Conservation (phyloP, 2,329 filamentous ascomycete genomes). For the Fusarium sp. region DNA sequence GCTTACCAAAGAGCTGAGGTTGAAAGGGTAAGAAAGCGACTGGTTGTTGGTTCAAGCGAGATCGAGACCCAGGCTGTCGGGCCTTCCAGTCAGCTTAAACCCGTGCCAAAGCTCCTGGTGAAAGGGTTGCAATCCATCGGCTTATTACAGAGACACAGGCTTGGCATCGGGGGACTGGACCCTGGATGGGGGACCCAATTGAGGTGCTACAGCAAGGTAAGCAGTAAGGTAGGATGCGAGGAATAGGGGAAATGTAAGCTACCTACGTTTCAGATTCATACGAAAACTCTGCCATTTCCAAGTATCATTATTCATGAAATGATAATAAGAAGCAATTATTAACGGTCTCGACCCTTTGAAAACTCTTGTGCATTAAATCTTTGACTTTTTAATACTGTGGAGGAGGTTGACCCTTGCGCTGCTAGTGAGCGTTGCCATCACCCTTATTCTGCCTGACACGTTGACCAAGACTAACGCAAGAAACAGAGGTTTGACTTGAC, state of each 20-base stretch:
- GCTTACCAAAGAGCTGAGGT: constrained; percentile 1
- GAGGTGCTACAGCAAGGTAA: constrained; percentile 10
- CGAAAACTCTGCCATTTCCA: not conserved
- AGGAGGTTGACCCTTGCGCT: constrained; percentile 16
- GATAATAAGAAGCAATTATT: constrained; percentile 9
- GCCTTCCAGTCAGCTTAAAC: constrained; percentile 15
- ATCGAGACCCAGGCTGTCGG: constrained; percentile 24
- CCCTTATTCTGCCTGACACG: constrained; percentile 19
- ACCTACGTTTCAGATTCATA: constrained; percentile 24
- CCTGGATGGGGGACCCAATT: constrained; percentile 3
- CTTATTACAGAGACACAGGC: constrained; percentile 5
- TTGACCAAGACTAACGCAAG: constrained; percentile 27
- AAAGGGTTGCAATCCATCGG: constrained; percentile 23
- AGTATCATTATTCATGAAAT: constrained; percentile 12
- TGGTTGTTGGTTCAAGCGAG: constrained; percentile 18
- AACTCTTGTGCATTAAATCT: not conserved
- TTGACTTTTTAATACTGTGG: constrained; percentile 1
- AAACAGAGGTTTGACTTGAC: constrained; percentile 3
- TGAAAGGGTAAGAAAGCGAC: constrained; percentile 1
- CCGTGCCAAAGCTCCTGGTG: constrained; percentile 16
- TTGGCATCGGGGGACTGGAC: constrained; percentile 17
- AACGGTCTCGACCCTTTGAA: constrained; percentile 12
- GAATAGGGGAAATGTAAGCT: constrained; percentile 2
- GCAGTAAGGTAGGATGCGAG: constrained; percentile 12
- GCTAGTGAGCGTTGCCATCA: constrained; percentile 18